A percentile compares a stretch with the other conserved stretches of the same genome.
phyloP scores from a whole-genome alignment of 805 yeast species.

The Clavispora vitiphila region DNA sequence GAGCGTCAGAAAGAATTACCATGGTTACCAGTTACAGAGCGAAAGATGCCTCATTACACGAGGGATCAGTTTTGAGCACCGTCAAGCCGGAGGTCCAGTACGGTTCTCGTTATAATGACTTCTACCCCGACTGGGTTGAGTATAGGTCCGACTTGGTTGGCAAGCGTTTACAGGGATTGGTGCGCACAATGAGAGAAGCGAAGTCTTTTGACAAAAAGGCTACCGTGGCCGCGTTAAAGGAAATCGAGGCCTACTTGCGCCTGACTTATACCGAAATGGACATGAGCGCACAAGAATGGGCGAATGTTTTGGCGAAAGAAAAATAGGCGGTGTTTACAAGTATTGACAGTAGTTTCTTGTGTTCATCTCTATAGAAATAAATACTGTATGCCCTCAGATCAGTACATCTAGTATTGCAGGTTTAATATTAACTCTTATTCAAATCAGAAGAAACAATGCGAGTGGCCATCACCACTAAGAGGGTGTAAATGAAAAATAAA shows the following conservation, averaged over 20 bases:
- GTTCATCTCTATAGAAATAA: background rate
- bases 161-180: conserved; percentile 21
- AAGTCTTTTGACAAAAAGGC: conserved; percentile 24
- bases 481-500: background rate
- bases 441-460: background rate
- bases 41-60: conserved; percentile 22
- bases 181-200: conserved; percentile 7
- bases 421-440: background rate
- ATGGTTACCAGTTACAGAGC: conserved; percentile 40
- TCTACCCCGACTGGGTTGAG: conserved; percentile 35
- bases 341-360: background rate
- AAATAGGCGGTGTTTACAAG: background rate
- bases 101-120: conserved; percentile 30
- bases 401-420: conserved; percentile 1
- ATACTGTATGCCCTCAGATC: background rate
- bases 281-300: conserved; percentile 13
- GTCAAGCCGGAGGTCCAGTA: conserved; percentile 36
- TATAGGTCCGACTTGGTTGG: conserved; percentile 25
- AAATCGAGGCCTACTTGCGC: conserved; percentile 11
- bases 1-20: conserved; percentile 34
- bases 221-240: conserved; percentile 13
- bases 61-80: conserved; percentile 29
- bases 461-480: background rate
- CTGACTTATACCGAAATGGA: conserved; percentile 16
- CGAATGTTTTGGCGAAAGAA: conserved; percentile 5